phyloP scores from a whole-genome alignment of 805 yeast species.

The Pachysolen tannophilus region DNA sequence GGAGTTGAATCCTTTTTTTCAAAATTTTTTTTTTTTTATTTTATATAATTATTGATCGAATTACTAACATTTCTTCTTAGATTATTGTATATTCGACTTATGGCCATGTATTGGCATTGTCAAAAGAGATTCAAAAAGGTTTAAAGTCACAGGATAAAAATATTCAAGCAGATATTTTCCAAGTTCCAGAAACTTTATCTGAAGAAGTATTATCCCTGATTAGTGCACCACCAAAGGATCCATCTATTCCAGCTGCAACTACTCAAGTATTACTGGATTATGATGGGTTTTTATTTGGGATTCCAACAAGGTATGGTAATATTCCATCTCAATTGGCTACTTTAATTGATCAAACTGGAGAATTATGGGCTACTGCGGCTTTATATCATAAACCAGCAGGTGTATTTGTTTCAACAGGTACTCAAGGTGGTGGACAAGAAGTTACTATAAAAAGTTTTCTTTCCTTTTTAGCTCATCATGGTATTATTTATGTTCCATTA shows the following conservation, averaged over 20 bases:
- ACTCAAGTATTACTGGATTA: slow-evolving; percentile 46
- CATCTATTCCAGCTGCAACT: slow-evolving; percentile 52
- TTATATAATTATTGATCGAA: slow-evolving; percentile 2
- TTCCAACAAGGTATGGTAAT: slow-evolving; percentile 75
- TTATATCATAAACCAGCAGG: slow-evolving; percentile 70
- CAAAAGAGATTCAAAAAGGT: slow-evolving; percentile 62
- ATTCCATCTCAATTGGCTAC: slow-evolving; percentile 69
- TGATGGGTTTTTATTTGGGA: slow-evolving; percentile 71
- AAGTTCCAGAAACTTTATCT: slow-evolving; percentile 71
- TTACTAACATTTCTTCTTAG: slow-evolving; percentile 32
- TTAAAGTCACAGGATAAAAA: slow-evolving; percentile 64
- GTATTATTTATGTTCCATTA: slow-evolving; percentile 67
- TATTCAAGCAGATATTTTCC: slow-evolving; percentile 62
- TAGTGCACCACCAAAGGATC: slow-evolving; percentile 59
- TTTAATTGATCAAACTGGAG: slow-evolving; percentile 75
- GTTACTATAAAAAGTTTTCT: slow-evolving; percentile 52
- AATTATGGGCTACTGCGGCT: slow-evolving; percentile 65
- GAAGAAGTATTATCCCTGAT: slow-evolving; percentile 51
- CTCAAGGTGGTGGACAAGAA: slow-evolving; percentile 80
- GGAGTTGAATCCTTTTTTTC: no score
- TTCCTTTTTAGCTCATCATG: slow-evolving; percentile 64
- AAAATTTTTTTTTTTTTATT: no score
- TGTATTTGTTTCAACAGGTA: slow-evolving; percentile 61
- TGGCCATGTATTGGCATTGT: slow-evolving; percentile 66
- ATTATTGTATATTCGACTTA: slow-evolving; percentile 66